A percentile compares a stretch with the other conserved stretches of the same genome.
These are phyloP conservation scores for Gautieria morchelliformis DNA, from an alignment of 768 basidiomycete species.

Conservation along the genomic window DNA sequence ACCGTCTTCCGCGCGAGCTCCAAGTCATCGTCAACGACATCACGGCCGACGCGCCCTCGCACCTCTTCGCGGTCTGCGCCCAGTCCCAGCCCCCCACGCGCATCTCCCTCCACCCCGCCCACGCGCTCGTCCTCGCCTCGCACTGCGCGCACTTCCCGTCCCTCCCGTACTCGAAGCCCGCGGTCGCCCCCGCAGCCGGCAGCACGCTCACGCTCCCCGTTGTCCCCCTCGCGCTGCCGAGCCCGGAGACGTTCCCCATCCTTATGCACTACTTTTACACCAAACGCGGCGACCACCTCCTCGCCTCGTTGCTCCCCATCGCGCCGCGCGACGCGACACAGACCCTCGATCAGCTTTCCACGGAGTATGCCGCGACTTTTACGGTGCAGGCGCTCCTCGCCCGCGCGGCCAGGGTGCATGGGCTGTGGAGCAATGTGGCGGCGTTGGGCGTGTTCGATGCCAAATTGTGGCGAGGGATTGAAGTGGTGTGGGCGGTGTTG, in stretches of 20 bases:
- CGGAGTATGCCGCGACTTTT: not conserved
- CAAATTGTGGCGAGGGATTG: not conserved
- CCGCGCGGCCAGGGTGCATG: not conserved
- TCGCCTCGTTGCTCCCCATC: constrained; percentile 16
- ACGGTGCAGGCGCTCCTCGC: constrained; percentile 1
- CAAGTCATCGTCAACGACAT: constrained; percentile 18
- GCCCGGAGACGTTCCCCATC: constrained; percentile 12
- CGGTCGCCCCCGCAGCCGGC: constrained; percentile 2
- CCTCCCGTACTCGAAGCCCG: constrained; percentile 8
- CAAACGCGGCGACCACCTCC: constrained; percentile 9
- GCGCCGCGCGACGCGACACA: constrained; percentile 20
- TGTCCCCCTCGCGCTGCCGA: constrained; percentile 13
- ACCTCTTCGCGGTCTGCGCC: constrained; percentile 15
- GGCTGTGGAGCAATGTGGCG: constrained; percentile 9
- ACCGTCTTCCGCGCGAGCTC: constrained; percentile 22
- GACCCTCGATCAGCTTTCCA: constrained; percentile 5
- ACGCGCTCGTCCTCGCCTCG: constrained; percentile 15
- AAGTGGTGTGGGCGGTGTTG: constrained; percentile 8
- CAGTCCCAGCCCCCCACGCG: constrained; percentile 3
- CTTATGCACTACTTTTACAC: constrained; percentile 17
- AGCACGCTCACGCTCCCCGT: constrained; percentile 12
- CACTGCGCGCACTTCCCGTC: constrained; percentile 6
- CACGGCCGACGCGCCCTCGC: constrained; percentile 9
- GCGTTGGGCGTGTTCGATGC: constrained; percentile 5
- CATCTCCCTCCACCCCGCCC: constrained; percentile 15